Conservation (phyloP, 2,329 filamentous ascomycete genomes). For the Neoarthrinium moseri region DNA sequence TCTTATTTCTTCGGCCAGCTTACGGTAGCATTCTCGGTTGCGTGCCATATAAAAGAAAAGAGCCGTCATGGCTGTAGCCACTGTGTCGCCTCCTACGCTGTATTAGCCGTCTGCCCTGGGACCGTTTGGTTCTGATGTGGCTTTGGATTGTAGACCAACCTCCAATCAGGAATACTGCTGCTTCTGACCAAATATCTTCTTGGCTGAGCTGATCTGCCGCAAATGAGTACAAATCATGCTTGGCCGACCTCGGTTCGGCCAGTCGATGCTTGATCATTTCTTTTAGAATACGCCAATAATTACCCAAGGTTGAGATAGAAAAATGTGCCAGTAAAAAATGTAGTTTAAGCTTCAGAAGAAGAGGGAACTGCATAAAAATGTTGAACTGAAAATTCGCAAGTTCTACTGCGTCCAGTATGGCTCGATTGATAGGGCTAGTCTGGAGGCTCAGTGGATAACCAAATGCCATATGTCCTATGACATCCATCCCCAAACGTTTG, state of each 20-base stretch:
- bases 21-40: conserved; percentile 24
- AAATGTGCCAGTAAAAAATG: no score
- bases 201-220: conserved; percentile 10
- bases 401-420: neutral
- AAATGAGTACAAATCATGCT: conserved; percentile 17
- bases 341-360: neutral
- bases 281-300: neutral
- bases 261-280: conserved; percentile 17
- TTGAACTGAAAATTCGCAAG: neutral
- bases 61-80: conserved; percentile 28
- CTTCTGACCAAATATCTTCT: conserved; percentile 3
- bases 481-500: conserved; percentile 14
- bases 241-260: conserved; percentile 11
- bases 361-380: neutral
- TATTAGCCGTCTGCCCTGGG: neutral
- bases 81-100: conserved; percentile 23
- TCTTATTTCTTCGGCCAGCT: conserved; percentile 28
- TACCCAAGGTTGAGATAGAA: neutral
- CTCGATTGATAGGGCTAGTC: conserved; percentile 13
- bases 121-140: no score
- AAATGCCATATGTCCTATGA: conserved; percentile 19
- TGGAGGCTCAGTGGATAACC: conserved; percentile 18
- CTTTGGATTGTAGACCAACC: neutral
- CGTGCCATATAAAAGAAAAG: conserved; percentile 33
- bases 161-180: conserved; percentile 8